A percentile compares a stretch with the other conserved stretches of the same genome.
Evolutionary conservation across 2,329 filamentous ascomycete species (phyloP).

Genomic region (Colletotrichum musae): DNA sequence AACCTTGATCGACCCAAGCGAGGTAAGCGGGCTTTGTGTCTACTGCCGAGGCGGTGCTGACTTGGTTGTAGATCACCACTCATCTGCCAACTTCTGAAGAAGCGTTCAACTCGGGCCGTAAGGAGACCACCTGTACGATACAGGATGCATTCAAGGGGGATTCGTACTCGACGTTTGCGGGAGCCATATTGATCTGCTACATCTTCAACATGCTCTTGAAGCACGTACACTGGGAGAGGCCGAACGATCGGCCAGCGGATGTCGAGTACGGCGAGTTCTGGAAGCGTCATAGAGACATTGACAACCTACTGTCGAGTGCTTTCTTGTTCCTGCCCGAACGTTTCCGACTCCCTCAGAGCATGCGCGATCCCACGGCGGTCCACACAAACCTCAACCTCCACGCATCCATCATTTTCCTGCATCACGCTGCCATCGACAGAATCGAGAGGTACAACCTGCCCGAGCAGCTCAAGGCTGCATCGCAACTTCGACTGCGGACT

Average conservation of each 20-base stretch:
- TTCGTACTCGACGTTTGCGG: constrained; percentile 79
- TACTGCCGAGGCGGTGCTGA: neutral
- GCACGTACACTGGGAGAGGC: constrained; percentile 81
- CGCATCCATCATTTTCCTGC: constrained; percentile 88
- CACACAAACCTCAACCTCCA: constrained; percentile 93
- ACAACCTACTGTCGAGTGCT: constrained; percentile 83
- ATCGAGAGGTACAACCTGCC: constrained; percentile 80
- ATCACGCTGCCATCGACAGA: constrained; percentile 90
- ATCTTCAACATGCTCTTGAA: constrained; percentile 86
- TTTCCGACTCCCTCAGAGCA: constrained; percentile 78
- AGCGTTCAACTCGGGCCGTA: constrained; percentile 77
- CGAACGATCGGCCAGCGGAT: constrained; percentile 81
- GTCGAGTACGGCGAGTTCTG: constrained; percentile 84
- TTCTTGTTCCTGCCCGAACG: constrained; percentile 84
- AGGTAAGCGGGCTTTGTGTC: constrained; percentile 54
- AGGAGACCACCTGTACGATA: constrained; percentile 75
- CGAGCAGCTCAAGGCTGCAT: constrained; percentile 75
- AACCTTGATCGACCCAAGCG: constrained; percentile 80
- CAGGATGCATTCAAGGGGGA: constrained; percentile 74
- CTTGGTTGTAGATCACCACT: constrained; percentile 73
- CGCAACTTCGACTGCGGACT: constrained; percentile 80
- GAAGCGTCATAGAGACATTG: constrained; percentile 86
- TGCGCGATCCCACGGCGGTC: constrained; percentile 80
- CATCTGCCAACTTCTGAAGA: constrained; percentile 86
- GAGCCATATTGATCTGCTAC: constrained; percentile 80